These are phyloP conservation scores for Medicago ruthenica DNA, from an alignment of 306 rosid genomes.

Conservation along the genomic window DNA sequence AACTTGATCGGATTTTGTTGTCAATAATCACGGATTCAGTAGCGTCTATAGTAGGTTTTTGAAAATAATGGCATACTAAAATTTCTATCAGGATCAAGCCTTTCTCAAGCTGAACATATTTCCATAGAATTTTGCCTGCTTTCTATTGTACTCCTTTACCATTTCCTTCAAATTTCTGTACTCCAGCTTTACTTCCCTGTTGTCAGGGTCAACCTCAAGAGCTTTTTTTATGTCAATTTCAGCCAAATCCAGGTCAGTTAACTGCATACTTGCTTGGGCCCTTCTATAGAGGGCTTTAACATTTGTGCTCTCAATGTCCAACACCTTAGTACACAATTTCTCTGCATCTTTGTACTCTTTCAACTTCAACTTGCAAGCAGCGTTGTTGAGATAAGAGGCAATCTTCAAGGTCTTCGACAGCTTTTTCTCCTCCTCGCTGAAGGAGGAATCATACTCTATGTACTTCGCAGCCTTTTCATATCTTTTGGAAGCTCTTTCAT, in stretches of 20 bases:
- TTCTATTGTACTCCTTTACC: constrained; percentile 73
- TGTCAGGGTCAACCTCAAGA: constrained; percentile 85
- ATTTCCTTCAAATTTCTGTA: constrained; percentile 79
- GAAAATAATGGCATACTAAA: constrained; percentile 45
- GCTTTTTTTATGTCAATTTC: constrained; percentile 90
- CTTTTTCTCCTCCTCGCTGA: constrained; percentile 80
- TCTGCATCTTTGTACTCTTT: constrained; percentile 80
- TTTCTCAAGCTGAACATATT: constrained; percentile 83
- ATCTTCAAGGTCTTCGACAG: constrained; percentile 74
- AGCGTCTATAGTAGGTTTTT: constrained; percentile 32
- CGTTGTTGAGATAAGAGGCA: constrained; percentile 86
- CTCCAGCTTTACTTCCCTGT: constrained; percentile 94
- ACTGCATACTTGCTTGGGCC: constrained; percentile 78
- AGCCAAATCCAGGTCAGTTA: constrained; percentile 83
- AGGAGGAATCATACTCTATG: constrained; percentile 68
- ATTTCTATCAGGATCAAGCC: constrained; percentile 37
- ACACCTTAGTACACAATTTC: constrained; percentile 81
- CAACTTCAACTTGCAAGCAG: constrained; percentile 88
- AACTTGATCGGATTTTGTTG: constrained; percentile 41
- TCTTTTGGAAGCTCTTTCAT: constrained; percentile 81
- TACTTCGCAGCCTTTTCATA: constrained; percentile 91
- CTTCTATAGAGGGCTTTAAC: constrained; percentile 97
- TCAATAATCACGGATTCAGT: constrained; percentile 49
- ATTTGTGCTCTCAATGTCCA: constrained; percentile 71
- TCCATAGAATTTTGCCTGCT: constrained; percentile 82